Evolutionary conservation across 208 protist genomes (phyloP).

Genomic region (Tritrichomonas foetus): DNA sequence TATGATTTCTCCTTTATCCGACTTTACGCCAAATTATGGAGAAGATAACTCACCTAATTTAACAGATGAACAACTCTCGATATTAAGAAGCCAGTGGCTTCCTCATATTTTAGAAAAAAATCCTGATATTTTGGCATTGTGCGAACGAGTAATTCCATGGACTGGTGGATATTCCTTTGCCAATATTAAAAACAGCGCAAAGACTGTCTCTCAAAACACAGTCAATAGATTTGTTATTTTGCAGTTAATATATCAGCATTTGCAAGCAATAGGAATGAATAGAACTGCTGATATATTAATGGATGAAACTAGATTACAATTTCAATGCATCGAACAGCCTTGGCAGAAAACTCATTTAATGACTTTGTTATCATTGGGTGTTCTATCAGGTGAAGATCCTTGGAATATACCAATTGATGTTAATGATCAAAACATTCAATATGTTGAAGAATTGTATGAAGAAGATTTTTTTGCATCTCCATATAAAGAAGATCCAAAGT

Average conservation of each 20-base stretch:
- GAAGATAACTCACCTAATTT: no score
- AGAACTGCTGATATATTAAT: not conserved
- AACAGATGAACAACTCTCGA: not conserved
- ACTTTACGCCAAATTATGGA: no score
- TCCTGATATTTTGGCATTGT: not conserved
- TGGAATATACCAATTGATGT: not conserved
- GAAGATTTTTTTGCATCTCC: not conserved
- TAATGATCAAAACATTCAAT: not conserved
- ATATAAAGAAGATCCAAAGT: not conserved
- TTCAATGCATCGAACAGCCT: not conserved
- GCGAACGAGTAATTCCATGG: not conserved
- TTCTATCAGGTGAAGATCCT: not conserved
- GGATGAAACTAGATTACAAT: not conserved
- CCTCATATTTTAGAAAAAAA: not conserved
- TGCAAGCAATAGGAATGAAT: not conserved
- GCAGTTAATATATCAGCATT: constrained; percentile 6
- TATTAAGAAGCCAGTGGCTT: not conserved
- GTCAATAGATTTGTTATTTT: not conserved
- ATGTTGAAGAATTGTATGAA: not conserved
- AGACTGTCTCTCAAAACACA: no score
- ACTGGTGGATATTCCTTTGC: not conserved
- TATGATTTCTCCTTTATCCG: no score
- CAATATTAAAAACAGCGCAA: not conserved
- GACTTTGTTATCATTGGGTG: not conserved
- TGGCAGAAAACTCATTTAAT: not conserved